Base-by-base conservation (phyloP, 148 eudicot species). In the Camellia lanceoleosa region DNA sequence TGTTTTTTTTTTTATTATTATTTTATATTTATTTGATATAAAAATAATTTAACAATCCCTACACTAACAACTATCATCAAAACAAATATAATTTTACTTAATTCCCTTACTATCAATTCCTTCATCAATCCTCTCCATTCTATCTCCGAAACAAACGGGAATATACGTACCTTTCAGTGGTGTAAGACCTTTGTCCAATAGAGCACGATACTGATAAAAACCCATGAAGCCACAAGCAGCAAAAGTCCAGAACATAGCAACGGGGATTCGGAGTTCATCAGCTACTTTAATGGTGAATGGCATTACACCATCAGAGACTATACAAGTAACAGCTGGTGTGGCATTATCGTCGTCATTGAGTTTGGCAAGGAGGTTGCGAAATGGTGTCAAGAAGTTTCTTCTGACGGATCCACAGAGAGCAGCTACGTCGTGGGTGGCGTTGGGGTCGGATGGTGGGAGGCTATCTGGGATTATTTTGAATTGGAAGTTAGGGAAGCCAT, bases 171-270 rank as follows among this genome's bases (percentile, higher is more conserved):
- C 62, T 59, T 59, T 59, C 2, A 67, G 71, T 41, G 38, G 38
- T 30, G 38, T 30, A 30, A 30, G 38, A 30, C 38, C 38, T 30
- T 30, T 30, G 38, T 30, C 38, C 38, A 30, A 30, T 30, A 30
- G 38, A 30, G 38, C 38, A 30, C 1, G 1, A 30, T 30, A 30
- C 71, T 67, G 71, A 41, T 67, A 67, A 30, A 67, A 67, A 3
- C 71, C 71, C 71, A 67, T 67, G 47, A 67, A 67, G 15, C 71
- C 71, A 67, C 71, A 67, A 67, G 71, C 71, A 4, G 71, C 46
- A 2, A 68, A 14, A 10, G 71, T 68, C 71, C 71, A 68, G 7
- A 38, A 68, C 0, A 68, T 42, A 1, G 43, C 49, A 13, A 68
- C 71, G 13, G 71, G 71, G 15, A 68, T 41, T 4, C 71, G 47